Conservation (phyloP, 1,139 yeast genomes). For the Geotrichum klebahnii region DNA sequence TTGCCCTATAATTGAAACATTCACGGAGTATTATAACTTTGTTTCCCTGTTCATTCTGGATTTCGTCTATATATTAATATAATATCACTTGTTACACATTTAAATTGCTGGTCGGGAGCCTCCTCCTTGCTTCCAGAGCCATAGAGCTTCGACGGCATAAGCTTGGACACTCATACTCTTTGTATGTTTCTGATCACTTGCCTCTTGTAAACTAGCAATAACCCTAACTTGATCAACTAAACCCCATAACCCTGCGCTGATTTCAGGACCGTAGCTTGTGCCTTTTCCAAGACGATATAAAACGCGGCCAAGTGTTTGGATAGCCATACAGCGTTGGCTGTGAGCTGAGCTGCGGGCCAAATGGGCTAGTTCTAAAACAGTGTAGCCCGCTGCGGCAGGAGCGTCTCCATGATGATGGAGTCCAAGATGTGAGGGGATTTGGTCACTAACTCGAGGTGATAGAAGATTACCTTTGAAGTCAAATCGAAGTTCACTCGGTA, state of each 20-base stretch:
- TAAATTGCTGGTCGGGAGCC: slow-evolving; percentile 26
- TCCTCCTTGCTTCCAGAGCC: slow-evolving; percentile 82
- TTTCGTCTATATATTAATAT: too few species aligned
- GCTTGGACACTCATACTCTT: slow-evolving; percentile 70
- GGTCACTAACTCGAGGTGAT: slow-evolving; percentile 46
- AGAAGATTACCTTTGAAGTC: slow-evolving; percentile 81
- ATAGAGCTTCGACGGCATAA: slow-evolving; percentile 87
- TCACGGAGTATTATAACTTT: too few species aligned
- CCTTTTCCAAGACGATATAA: slow-evolving; percentile 73
- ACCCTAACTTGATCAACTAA: slow-evolving; percentile 61
- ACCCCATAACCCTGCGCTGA: slow-evolving; percentile 72
- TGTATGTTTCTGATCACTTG: slow-evolving; percentile 66
- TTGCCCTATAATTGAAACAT: too few species aligned
- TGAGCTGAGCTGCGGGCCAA: slow-evolving; percentile 74
- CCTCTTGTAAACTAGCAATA: slow-evolving; percentile 66
- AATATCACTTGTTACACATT: too few species aligned
- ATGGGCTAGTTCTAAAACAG: slow-evolving; percentile 75
- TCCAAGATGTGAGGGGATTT: slow-evolving; percentile 58
- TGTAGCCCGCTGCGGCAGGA: slow-evolving; percentile 90
- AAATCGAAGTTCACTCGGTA: slow-evolving; percentile 61
- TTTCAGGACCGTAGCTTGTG: slow-evolving; percentile 44
- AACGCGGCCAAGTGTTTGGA: slow-evolving; percentile 81
- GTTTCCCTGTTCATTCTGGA: too few species aligned
- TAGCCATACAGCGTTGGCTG: slow-evolving; percentile 81
- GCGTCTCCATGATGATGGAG: slow-evolving; percentile 88